Base-by-base conservation (phyloP, 805 yeast genomes). In the Candida michaelii region DNA sequence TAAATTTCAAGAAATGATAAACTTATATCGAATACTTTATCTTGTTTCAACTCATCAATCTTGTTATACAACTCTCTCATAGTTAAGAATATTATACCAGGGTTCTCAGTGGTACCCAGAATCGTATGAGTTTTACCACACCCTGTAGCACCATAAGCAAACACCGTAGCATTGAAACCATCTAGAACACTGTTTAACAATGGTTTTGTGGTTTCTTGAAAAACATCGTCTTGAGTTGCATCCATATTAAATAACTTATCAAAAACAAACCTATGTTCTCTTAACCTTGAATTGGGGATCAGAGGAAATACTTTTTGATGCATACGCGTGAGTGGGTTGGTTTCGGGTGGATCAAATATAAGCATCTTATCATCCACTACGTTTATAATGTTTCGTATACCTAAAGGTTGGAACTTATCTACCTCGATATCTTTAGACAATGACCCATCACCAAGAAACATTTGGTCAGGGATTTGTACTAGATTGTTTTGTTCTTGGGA, bases 111-210 rank as follows among this genome's bases (percentile, higher is more conserved):
- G 0, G 82, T 76, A 0, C 97, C 97, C 58, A 84, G 77, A 24
- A 90, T 85, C 0, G 98, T 90, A 59, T 85, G 89, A 0, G 97
- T 90, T 58, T 90, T 90, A n/a, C 98, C 98, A 62, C 97, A 90
- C 0, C 98, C 98, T 0, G 98, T 90, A 21, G 98, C 95, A 1
- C 98, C 98, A 59, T 90, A 90, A 0, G 98, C 97, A 68, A 90
- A 90, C 0, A 90, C 88, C 0, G 97, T 89, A 5, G 96, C 83
- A 59, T 91, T 89, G 62, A 70, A 87, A 0, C 97, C 98, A 47
- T 86, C 93, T 31, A 90, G 60, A 0, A 89, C 81, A 30, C 83
- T 76, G 46, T 82, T 88, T 6, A 90, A 67, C 36, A 89, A 66
- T 0, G 95, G 91, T 39, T 73, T 68, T 0, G 95, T 79, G 0